Percentiles rank a stretch among this genome's conserved stretches.
phyloP scores from a whole-genome alignment of 208 protist species.

The Trypanosoma congolense region DNA sequence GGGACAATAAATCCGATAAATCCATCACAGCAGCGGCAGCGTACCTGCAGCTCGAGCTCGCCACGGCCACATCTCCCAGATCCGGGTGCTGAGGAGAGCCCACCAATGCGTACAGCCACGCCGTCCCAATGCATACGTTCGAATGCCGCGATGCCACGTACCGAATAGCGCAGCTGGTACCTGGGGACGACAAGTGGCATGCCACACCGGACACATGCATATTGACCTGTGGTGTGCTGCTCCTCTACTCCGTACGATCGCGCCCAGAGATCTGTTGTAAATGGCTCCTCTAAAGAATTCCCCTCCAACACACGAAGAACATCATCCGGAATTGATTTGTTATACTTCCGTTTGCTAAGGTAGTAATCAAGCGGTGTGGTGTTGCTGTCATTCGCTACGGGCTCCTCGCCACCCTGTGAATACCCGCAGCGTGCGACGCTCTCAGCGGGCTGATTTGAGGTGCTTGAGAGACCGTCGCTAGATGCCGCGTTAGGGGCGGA shows the following conservation, averaged over 20 bases:
- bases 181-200: slow-evolving; percentile 49
- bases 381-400: slow-evolving; percentile 1
- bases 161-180: slow-evolving; percentile 33
- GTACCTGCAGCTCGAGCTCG: slow-evolving; percentile 38
- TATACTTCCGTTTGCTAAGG: slow-evolving; percentile 3
- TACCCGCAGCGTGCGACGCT: neutral
- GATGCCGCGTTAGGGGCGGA: neutral
- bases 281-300: slow-evolving; percentile 48
- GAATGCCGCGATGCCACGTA: slow-evolving; percentile 66
- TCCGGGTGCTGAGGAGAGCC: neutral
- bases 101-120: slow-evolving; percentile 30
- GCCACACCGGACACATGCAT: slow-evolving; percentile 66
- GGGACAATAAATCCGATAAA: slow-evolving; percentile 51
- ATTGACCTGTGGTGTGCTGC: slow-evolving; percentile 37
- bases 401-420: neutral
- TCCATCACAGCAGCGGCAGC: slow-evolving; percentile 51
- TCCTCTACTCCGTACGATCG: slow-evolving; percentile 26
- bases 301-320: slow-evolving; percentile 48
- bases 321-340: slow-evolving; percentile 14
- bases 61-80: neutral
- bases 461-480: neutral
- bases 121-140: slow-evolving; percentile 26
- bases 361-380: neutral
- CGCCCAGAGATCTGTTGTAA: slow-evolving; percentile 59
- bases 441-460: neutral